Evolutionary conservation across 192 early-diverging fungal genomes (phyloP).

Genomic region (Tieghemiomyces parasiticus): DNA sequence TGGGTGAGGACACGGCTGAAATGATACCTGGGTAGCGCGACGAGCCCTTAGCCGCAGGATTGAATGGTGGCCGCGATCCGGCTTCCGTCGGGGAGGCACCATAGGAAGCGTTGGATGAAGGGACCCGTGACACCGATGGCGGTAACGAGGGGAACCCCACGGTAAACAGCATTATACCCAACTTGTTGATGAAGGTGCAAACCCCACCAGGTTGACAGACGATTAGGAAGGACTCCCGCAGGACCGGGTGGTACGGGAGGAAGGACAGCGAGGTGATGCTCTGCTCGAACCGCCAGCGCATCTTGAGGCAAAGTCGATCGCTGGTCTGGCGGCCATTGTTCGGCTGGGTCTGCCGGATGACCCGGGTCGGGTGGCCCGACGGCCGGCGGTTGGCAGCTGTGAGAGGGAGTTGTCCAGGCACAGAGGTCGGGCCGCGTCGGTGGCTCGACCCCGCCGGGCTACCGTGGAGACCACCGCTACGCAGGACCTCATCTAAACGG

Average conservation of each 20-base stretch:
- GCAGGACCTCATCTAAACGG: no score
- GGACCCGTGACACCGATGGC: neutral
- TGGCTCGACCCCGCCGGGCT: no score
- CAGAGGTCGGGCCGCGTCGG: no score
- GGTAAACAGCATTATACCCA: conserved; percentile 2
- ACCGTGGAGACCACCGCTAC: no score
- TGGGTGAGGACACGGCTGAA: conserved; percentile 7
- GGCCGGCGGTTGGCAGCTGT: no score
- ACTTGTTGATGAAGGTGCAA: conserved; percentile 6
- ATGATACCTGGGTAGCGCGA: neutral
- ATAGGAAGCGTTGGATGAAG: conserved; percentile 5
- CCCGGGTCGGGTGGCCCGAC: neutral
- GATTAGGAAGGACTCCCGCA: conserved; percentile 8
- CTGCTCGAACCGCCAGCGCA: conserved; percentile 6
- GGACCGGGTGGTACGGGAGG: conserved; percentile 4
- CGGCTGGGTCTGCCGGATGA: neutral
- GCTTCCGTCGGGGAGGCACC: neutral
- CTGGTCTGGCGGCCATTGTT: neutral
- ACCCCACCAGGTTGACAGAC: conserved; percentile 7
- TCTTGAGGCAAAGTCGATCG: conserved; percentile 8
- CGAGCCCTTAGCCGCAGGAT: neutral
- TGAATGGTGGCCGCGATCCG: neutral
- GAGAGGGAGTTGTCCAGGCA: no score
- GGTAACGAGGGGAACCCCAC: neutral
- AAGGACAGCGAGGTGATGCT: conserved; percentile 6